phyloP scores from a whole-genome alignment of 179 eudicot species.

The Spergularia azorica region DNA sequence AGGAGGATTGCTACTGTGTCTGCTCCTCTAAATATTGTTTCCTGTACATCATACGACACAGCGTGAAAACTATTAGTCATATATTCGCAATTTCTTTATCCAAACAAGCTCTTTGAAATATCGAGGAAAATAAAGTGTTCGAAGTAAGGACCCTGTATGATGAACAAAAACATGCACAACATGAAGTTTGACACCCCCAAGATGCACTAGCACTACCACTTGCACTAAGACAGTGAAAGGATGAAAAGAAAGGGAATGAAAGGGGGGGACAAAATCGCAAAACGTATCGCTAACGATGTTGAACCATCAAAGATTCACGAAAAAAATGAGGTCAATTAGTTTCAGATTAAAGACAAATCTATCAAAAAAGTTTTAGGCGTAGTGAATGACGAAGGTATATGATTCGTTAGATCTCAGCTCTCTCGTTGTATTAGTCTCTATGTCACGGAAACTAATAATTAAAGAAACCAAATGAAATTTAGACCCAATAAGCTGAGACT shows the following conservation, averaged over 20 bases:
- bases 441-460: background rate
- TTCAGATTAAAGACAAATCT: constrained; percentile 10
- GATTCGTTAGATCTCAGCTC: background rate
- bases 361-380: background rate
- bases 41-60: constrained; percentile 30
- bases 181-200: background rate
- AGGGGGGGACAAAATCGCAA: background rate
- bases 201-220: background rate
- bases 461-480: background rate
- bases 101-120: no score
- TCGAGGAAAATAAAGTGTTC: background rate
- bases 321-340: constrained; percentile 20
- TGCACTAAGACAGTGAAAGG: background rate
- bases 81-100: no score
- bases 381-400: background rate
- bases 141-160: no score
- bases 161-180: no score
- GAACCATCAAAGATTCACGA: constrained; percentile 8
- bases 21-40: constrained; percentile 49
- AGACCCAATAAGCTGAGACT: background rate
- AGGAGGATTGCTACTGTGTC: constrained; percentile 49
- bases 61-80: no score
- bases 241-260: background rate
- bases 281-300: constrained; percentile 15
- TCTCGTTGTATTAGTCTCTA: background rate